A percentile compares a stretch with the other conserved stretches of the same genome.
Conservation (phyloP, 768 basidiomycete genomes). For the Mycena leptocephala region DNA sequence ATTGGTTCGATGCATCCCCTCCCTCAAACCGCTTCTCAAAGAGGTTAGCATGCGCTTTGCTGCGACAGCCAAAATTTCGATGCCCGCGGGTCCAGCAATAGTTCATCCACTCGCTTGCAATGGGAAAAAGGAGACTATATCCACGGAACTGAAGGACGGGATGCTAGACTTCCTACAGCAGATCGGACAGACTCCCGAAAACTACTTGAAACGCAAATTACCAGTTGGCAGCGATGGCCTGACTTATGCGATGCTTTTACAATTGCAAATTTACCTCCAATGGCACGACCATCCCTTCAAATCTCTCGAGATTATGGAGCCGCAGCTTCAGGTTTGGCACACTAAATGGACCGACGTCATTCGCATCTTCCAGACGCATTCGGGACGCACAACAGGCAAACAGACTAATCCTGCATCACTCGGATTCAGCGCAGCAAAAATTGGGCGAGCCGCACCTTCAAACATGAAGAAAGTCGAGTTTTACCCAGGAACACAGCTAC, state of each 20-base stretch:
- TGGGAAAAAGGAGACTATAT: constrained; percentile 7
- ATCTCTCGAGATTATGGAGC: constrained; percentile 30
- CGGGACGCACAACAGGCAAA: constrained; percentile 37
- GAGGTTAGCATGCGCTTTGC: not conserved
- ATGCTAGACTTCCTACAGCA: not conserved
- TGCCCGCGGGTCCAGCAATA: not conserved
- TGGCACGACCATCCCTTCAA: constrained; percentile 29
- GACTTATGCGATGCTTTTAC: constrained; percentile 47
- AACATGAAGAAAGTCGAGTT: constrained; percentile 45
- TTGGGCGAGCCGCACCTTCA: constrained; percentile 43
- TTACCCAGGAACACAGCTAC: constrained; percentile 41
- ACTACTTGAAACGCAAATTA: constrained; percentile 40
- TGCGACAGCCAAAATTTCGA: not conserved
- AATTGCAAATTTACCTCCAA: constrained; percentile 34
- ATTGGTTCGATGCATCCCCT: not conserved
- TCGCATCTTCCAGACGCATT: constrained; percentile 46
- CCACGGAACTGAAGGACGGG: not conserved
- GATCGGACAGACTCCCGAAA: constrained; percentile 30
- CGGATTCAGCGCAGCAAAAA: constrained; percentile 48
- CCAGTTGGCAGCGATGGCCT: constrained; percentile 54
- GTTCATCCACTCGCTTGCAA: constrained; percentile 1
- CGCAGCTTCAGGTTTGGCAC: constrained; percentile 35
- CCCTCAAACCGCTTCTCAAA: not conserved
- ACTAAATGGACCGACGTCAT: constrained; percentile 39
- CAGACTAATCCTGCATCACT: constrained; percentile 48